These are phyloP conservation scores for Neurospora tetrasperma DNA, from an alignment of 495 filamentous ascomycete species.

Conservation along the genomic window DNA sequence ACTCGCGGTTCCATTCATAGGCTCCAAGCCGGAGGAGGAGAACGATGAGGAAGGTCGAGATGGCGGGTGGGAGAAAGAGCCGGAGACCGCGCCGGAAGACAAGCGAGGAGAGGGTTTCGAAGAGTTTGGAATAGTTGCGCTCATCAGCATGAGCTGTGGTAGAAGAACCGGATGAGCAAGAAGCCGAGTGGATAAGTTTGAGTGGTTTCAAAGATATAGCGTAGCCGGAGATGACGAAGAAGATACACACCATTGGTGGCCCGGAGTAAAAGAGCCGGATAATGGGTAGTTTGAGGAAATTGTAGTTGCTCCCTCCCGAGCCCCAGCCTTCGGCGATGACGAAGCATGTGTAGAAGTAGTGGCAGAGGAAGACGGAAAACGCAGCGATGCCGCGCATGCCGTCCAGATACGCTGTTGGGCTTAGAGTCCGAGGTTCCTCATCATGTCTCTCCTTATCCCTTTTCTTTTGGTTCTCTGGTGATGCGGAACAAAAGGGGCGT, in stretches of 20 bases:
- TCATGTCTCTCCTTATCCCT: conserved; percentile 1
- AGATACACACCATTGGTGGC: conserved; percentile 62
- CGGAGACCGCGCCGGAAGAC: conserved; percentile 58
- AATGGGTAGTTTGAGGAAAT: conserved; percentile 53
- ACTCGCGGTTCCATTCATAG: conserved; percentile 34
- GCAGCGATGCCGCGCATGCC: conserved; percentile 50
- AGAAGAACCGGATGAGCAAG: neutral
- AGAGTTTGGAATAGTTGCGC: conserved; percentile 10
- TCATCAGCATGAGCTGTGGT: conserved; percentile 24
- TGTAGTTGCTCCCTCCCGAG: conserved; percentile 19
- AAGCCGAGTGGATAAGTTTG: conserved; percentile 36
- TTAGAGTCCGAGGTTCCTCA: conserved; percentile 13
- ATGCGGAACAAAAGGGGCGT: neutral
- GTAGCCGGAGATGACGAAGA: conserved; percentile 69
- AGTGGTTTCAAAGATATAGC: conserved; percentile 57
- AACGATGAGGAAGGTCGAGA: conserved; percentile 49
- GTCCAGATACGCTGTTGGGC: conserved; percentile 46
- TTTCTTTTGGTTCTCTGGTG: neutral
- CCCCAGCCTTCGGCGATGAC: conserved; percentile 34
- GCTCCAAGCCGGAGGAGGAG: conserved; percentile 44
- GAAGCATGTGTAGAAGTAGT: conserved; percentile 37
- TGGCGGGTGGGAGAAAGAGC: conserved; percentile 53
- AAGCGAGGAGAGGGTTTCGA: conserved; percentile 43
- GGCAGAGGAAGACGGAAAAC: conserved; percentile 47
- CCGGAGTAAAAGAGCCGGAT: conserved; percentile 56